These are phyloP conservation scores for Pyrrhoderma noxium DNA, from an alignment of 1,284 basidiomycete genomes.

Conservation along the genomic window DNA sequence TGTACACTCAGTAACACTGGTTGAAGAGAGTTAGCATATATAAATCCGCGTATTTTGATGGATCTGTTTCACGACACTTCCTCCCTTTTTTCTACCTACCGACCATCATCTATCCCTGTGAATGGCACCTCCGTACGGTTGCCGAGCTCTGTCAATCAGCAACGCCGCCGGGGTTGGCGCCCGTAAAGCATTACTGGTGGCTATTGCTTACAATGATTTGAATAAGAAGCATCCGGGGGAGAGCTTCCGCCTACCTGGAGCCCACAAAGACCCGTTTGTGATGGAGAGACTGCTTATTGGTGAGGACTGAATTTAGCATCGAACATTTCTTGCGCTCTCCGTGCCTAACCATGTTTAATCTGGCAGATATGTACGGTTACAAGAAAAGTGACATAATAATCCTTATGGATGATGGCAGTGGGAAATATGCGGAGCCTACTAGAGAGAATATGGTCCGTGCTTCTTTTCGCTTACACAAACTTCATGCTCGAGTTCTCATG, in stretches of 20 bases:
- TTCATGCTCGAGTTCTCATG: constrained; percentile 7
- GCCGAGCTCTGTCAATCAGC: no score
- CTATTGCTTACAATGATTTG: constrained; percentile 10
- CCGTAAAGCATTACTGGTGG: constrained; percentile 13
- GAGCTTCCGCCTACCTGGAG: not conserved
- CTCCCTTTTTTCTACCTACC: no score
- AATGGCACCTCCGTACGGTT: no score
- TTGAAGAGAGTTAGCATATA: no score
- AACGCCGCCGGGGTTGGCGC: no score
- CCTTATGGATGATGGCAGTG: constrained; percentile 16
- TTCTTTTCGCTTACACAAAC: not conserved
- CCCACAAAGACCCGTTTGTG: constrained; percentile 11
- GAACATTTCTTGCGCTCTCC: not conserved
- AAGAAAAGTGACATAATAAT: constrained; percentile 13
- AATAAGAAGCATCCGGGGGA: not conserved
- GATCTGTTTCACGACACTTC: no score
- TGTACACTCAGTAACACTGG: no score
- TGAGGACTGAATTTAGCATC: not conserved
- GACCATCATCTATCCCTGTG: no score
- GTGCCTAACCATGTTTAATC: not conserved
- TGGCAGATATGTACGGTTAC: constrained; percentile 12
- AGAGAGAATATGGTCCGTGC: constrained; percentile 12
- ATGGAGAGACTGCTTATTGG: constrained; percentile 8
- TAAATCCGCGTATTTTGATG: no score
- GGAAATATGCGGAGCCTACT: constrained; percentile 10